A percentile compares a stretch with the other conserved stretches of the same genome.
These are phyloP conservation scores for Vigna trinervia DNA, from an alignment of 306 rosid genomes.

Conservation along the genomic window DNA sequence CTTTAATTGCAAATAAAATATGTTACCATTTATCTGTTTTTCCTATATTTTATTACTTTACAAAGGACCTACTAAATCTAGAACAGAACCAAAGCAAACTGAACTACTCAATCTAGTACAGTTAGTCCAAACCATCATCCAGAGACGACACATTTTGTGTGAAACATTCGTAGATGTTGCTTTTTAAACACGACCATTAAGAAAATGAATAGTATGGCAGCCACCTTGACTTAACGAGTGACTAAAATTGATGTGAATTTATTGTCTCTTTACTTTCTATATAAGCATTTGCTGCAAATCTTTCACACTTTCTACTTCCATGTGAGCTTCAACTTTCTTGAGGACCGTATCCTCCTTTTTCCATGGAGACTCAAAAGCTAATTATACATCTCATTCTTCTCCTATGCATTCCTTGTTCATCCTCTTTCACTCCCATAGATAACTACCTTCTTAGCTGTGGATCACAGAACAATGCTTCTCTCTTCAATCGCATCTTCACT, in stretches of 20 bases:
- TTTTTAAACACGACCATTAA: slow-evolving; percentile 5
- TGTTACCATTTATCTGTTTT: neutral
- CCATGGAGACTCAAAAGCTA: slow-evolving; percentile 53
- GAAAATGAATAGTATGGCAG: slow-evolving; percentile 1
- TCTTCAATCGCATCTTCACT: slow-evolving; percentile 59
- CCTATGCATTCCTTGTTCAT: slow-evolving; percentile 45
- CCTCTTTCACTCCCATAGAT: slow-evolving; percentile 68
- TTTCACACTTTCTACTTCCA: slow-evolving; percentile 2
- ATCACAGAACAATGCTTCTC: slow-evolving; percentile 59
- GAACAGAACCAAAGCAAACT: slow-evolving; percentile 21
- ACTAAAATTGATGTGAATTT: slow-evolving; percentile 31
- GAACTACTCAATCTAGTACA: slow-evolving; percentile 34
- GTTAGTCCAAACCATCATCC: slow-evolving; percentile 16
- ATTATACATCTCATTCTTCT: slow-evolving; percentile 43
- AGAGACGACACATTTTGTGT: neutral
- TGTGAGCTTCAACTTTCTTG: slow-evolving; percentile 1
- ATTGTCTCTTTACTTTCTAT: slow-evolving; percentile 16
- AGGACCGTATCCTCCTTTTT: slow-evolving; percentile 31
- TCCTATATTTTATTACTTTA: slow-evolving; percentile 13
- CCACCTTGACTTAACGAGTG: slow-evolving; percentile 36
- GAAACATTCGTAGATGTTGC: slow-evolving; percentile 14
- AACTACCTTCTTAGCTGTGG: slow-evolving; percentile 86
- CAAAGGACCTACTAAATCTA: slow-evolving; percentile 26
- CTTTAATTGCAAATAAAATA: neutral
- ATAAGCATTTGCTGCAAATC: slow-evolving; percentile 11